A percentile compares a stretch with the other conserved stretches of the same genome.
phyloP scores from a whole-genome alignment of 164 flowering plant genomes.

The Magnolia changhungtana region DNA sequence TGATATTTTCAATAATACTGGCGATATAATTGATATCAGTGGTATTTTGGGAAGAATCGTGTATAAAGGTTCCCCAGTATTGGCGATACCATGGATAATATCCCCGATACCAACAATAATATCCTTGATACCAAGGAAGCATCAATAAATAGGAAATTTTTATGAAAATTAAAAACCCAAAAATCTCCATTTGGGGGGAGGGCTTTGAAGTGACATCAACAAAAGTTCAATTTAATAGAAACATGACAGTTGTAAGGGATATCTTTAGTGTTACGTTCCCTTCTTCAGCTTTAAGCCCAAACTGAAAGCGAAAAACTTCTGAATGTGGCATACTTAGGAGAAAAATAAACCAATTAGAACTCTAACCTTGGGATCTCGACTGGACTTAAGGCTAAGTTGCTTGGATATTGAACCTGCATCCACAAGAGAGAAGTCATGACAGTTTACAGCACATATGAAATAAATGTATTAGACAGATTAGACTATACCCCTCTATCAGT shows the following conservation, averaged over 20 bases:
- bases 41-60: too few relatives aligned
- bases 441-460: neutral
- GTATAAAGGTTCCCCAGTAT: too few relatives aligned
- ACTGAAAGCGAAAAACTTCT: neutral
- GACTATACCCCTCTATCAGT: conserved; percentile 56
- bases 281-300: too few relatives aligned
- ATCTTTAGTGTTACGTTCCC: too few relatives aligned
- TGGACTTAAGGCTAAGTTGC: conserved; percentile 65
- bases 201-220: neutral
- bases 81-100: too few relatives aligned
- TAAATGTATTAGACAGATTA: neutral
- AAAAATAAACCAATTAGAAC: neutral
- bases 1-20: too few relatives aligned
- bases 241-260: neutral
- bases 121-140: too few relatives aligned
- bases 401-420: conserved; percentile 78
- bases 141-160: too few relatives aligned
- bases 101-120: too few relatives aligned
- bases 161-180: too few relatives aligned
- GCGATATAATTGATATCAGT: too few relatives aligned
- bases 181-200: too few relatives aligned
- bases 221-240: neutral
- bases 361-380: conserved; percentile 74
- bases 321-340: neutral
- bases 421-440: conserved; percentile 18